Base-by-base conservation (phyloP, 768 basidiomycete species). In the Lentinula lateritia region DNA sequence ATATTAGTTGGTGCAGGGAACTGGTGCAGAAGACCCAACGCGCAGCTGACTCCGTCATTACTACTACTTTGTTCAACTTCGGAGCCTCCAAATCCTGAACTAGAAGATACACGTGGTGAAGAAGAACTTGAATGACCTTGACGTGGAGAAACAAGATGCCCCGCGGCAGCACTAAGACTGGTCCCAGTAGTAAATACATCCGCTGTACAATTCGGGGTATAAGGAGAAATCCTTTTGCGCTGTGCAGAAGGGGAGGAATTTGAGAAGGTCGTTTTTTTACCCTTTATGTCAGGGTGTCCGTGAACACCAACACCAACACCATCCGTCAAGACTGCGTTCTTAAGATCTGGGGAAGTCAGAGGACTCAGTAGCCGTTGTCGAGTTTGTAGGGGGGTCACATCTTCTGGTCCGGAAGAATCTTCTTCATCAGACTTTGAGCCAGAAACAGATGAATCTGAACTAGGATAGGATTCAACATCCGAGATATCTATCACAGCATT, bases 391-490 rank as follows among this genome's bases (percentile, higher is more conserved):
- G 55, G 57, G 6, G 62, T 55, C 43, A 58, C 52, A 23, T 58
- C 46, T 42, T 50, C 55, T 15, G 62, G 62, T 13, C 53, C 53
- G 28, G 61, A 61, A 34, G 42, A 54, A n/a, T 54, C 61, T 3
- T n/a, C 48, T 3, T n/a, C 9, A 13, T 52, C 48, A 9, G n/a
- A 18, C 4, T 52, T 35, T 28, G 50, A 46, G 32, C 39, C 23
- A 13, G 60, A 28, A 36, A 4, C 48, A 35, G 35, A 6, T 0
- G 38, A 23, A 23, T 20, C 46, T 12, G 46, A 48, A 28, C 28
- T 28, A 48, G 61, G 61, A n/a, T 54, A 61, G n/a, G 53, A 54
- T 6, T 54, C 61, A n/a, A 6, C 52, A 43, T 61, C 61, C 5
- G 61, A 61, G 5, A 45, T 39, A 35, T 56, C 52, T 53, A 52